phyloP scores from a whole-genome alignment of 139 green algal species.

The Dunaliella primolecta region DNA sequence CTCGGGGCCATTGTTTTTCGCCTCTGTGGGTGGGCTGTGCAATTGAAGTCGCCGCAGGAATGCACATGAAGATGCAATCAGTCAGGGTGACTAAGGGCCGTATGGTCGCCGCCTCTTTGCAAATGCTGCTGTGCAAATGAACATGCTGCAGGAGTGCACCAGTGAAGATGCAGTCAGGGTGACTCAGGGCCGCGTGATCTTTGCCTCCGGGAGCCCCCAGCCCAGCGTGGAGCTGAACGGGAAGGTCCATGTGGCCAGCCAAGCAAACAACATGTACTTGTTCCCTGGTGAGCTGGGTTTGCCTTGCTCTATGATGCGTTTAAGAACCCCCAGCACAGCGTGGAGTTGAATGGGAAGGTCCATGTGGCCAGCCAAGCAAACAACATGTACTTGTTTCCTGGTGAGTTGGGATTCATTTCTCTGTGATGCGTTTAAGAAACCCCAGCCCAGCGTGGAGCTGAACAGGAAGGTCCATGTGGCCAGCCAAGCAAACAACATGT shows the following conservation, averaged over 20 bases:
- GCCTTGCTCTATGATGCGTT: too few species aligned
- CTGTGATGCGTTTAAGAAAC: constrained; percentile 72
- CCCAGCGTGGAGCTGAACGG: constrained; percentile 32
- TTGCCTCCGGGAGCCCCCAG: constrained; percentile 83
- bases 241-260: constrained; percentile 6
- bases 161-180: constrained; percentile 54
- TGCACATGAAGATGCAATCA: constrained; percentile 62
- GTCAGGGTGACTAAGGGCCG: constrained; percentile 39
- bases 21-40: too few species aligned
- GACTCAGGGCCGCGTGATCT: constrained; percentile 68
- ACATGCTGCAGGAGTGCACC: constrained; percentile 33
- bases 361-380: constrained; percentile 59
- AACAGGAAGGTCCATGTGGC: constrained; percentile 12
- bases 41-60: too few species aligned
- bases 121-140: too few species aligned
- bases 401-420: too few species aligned
- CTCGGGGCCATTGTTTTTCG: too few species aligned
- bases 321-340: constrained; percentile 65
- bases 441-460: constrained; percentile 53
- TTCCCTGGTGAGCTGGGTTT: constrained; percentile 63
- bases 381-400: constrained; percentile 81
- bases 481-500: constrained; percentile 81
- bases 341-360: constrained; percentile 26
- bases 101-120: too few species aligned
- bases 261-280: constrained; percentile 85